Evolutionary conservation across 2,329 filamentous ascomycete genomes (phyloP), one percentile per base, ranked within the genome.

Genomic region (Colletotrichum navitas): DNA sequence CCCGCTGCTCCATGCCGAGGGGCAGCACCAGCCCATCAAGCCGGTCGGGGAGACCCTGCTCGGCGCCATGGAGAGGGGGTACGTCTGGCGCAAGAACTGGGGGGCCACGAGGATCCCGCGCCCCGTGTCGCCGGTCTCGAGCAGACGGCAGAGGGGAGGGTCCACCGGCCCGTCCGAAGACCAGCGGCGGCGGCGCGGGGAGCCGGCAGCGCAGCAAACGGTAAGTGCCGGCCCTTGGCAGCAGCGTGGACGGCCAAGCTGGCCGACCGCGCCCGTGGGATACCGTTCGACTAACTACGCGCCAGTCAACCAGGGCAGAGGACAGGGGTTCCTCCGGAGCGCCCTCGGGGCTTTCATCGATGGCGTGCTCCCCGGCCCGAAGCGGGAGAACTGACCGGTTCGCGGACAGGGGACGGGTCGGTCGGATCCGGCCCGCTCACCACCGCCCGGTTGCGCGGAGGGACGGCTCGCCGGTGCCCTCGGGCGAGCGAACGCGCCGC

Each of bases 1-100:
- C 32, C 60, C 60, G 43, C 24, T 62, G 2, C 32, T 34, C n/a
- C 60, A 62, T n/a, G 18, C 21, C 14, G n/a, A 39, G 4, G 60
- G 32, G 5, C 60, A 62, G 60, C 60, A 62, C 10, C 60, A 52
- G 45, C 45, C 60, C n/a, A 14, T 26, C n/a, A 6, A 34, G n/a
- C 47, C 45, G 4, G 21, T 8, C 6, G 45, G n/a, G 10, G 60
- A 62, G 32, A 62, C 5, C 16, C 32, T 62, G 32, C 60, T 62
- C 24, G 34, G 29, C 21, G 43, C 21, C 4, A 51, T 62, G n/a
- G 45, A 39, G 47, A 62, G 24, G 32, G 45, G 60, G 24, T 29
- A 39, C n/a, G 18, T 6, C 32, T 51, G 45, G 60, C 45, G 60
- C 1, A 62, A 62, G 60, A 52, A n/a, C 18, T 62, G 45, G 45